Evolutionary conservation across 1,284 basidiomycete species (phyloP).

Genomic region (Agroathelia rolfsii): DNA sequence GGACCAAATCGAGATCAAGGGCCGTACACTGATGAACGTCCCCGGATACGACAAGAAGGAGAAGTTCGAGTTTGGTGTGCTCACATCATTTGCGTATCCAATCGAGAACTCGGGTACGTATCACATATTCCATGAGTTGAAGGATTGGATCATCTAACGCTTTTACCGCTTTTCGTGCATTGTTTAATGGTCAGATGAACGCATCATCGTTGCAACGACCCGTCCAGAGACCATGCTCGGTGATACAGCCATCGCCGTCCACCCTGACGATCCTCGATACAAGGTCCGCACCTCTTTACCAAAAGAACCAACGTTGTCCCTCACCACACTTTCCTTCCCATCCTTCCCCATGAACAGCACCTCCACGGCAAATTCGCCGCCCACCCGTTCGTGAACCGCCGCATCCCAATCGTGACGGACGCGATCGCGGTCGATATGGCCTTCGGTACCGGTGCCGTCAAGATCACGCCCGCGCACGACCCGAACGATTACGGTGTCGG

Average conservation of each 20-base stretch:
- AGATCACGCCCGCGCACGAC: conserved; percentile 99
- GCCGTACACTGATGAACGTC: conserved; percentile 81
- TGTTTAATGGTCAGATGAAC: too few relatives aligned
- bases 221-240: conserved; percentile 99
- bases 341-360: too few relatives aligned
- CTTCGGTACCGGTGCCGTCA: conserved; percentile 98
- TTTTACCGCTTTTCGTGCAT: too few relatives aligned
- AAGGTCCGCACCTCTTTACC: conserved; percentile 27
- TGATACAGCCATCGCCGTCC: conserved; percentile 95
- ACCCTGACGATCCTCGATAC: conserved; percentile 91
- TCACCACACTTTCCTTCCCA: background rate
- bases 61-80: conserved; percentile 94
- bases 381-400: conserved; percentile 87
- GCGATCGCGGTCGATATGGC: conserved; percentile 85
- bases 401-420: conserved; percentile 87
- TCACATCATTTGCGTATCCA: conserved; percentile 91
- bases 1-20: conserved; percentile 88
- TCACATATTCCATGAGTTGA: background rate
- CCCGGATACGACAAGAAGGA: conserved; percentile 94
- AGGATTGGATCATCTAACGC: background rate
- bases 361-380: conserved; percentile 88
- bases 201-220: conserved; percentile 91
- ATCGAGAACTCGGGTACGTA: conserved; percentile 74
- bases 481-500: conserved; percentile 97
- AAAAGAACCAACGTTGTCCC: conserved; percentile 1